Base-by-base conservation (phyloP, 1,284 basidiomycete species). In the Lentinula novae-zelandiae region DNA sequence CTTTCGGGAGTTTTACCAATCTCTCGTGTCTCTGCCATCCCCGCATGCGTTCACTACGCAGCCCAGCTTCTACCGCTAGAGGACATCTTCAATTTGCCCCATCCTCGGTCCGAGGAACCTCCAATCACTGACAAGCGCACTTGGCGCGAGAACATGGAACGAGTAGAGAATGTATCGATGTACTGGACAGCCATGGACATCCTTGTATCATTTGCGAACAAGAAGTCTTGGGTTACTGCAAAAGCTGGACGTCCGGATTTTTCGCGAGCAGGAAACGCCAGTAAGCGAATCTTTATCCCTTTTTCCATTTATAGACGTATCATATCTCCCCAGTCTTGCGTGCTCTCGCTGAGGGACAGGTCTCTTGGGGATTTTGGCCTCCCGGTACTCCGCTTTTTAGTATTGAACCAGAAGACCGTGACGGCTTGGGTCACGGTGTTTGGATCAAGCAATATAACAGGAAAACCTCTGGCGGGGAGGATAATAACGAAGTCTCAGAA, bases 311-410 rank as follows among this genome's bases (percentile, higher is more conserved):
- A 12, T 40, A 15, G 9, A 3, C 55, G 42, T 27, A 46, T 49
- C 50, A 15, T 22, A 22, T 17, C 13, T 50, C 48, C 42, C 34
- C 33, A 92, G 93, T 96, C 64, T 80, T 96, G 65, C 84, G 93
- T 53, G 76, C 83, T 6, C 76, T 95, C 22, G 89, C 93, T 0
- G 92, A 96, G 72, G 90, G 91, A 15, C 80, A 79, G 65, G 80
- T 95, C 57, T 78, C 79, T 46, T 96, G 94, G 94, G 89, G 85
- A 20, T 96, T 95, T 73, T 90, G 88, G 85, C 91, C 92, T 5
- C 87, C 85, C 15, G 80, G 70, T 6, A 78, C 75, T 1, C 72
- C 77, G 33, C 60, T 68, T 7, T 65, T 65, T 7, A 64, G 63
- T 36, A 67, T 77, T 39, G 60, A 63, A 17, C 64, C 63, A 49